A percentile compares a stretch with the other conserved stretches of the same genome.
phyloP scores from a whole-genome alignment of 345 rosid genomes.

The Microthlaspi erraticum region DNA sequence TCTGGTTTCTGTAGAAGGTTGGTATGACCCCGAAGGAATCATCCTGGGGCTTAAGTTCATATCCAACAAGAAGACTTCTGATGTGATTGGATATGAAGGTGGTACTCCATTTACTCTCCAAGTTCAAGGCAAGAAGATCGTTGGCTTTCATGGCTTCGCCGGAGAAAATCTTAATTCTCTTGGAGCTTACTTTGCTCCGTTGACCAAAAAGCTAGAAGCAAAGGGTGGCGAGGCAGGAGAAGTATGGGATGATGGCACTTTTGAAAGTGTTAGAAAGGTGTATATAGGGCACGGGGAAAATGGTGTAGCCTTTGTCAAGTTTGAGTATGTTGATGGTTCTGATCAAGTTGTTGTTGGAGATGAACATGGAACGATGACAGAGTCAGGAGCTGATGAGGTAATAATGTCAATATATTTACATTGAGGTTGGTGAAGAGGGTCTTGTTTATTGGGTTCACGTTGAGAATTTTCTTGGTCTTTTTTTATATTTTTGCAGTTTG shows the following conservation, averaged over 20 bases:
- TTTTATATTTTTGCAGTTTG: slow-evolving; percentile 22
- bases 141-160: slow-evolving; percentile 36
- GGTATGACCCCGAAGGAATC: slow-evolving; percentile 13
- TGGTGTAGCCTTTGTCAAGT: slow-evolving; percentile 33
- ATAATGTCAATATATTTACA: no score
- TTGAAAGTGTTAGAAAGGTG: slow-evolving; percentile 30
- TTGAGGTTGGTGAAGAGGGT: no score
- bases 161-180: not conserved
- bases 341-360: no score
- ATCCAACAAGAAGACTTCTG: slow-evolving; percentile 31
- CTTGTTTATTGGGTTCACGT: no score
- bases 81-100: slow-evolving; percentile 4
- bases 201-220: slow-evolving; percentile 16
- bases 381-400: no score
- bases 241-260: slow-evolving; percentile 41
- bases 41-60: slow-evolving; percentile 14
- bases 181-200: not conserved
- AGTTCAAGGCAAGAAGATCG: slow-evolving; percentile 29
- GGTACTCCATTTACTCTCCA: slow-evolving; percentile 27
- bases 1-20: slow-evolving; percentile 30
- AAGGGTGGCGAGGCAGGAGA: slow-evolving; percentile 28
- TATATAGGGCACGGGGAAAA: slow-evolving; percentile 27
- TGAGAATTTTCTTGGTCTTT: not conserved
- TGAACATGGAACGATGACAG: no score
- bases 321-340: slow-evolving; percentile 10